phyloP scores from a whole-genome alignment of 2,329 filamentous ascomycete species.

The Cadophora gregata region DNA sequence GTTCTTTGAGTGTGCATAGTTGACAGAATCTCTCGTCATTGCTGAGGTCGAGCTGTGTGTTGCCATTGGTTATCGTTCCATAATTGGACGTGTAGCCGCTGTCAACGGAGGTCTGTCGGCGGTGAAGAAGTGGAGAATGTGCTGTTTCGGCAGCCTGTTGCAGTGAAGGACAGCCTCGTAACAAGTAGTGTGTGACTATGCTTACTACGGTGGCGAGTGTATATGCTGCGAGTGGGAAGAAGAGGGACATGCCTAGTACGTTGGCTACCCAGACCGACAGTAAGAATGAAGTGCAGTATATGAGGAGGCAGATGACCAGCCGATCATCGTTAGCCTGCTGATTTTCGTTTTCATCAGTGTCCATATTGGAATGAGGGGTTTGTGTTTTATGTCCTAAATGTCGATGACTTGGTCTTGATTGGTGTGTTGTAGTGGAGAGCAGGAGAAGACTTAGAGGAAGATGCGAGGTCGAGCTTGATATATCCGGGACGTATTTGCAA shows the following conservation, averaged over 20 bases:
- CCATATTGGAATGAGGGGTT: not conserved
- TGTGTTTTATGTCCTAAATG: no score
- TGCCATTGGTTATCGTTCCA: not conserved
- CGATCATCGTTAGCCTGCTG: not conserved
- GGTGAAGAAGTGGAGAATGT: not conserved
- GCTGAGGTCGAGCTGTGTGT: not conserved
- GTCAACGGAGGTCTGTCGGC: not conserved
- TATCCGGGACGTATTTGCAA: no score
- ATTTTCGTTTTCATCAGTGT: not conserved
- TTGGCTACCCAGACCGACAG: not conserved
- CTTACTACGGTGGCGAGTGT: not conserved
- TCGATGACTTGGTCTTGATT: no score
- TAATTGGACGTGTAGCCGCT: not conserved
- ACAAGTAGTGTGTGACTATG: not conserved
- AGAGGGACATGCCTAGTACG: not conserved
- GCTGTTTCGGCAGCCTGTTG: no score
- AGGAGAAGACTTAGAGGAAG: no score
- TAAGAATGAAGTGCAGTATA: not conserved
- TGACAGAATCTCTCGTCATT: not conserved
- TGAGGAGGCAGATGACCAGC: not conserved
- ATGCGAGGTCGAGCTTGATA: no score
- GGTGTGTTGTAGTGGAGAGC: no score
- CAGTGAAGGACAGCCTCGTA: no score
- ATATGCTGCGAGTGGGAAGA: not conserved
- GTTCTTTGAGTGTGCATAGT: not conserved